These are phyloP conservation scores for Xylaria castorea DNA, from an alignment of 495 filamentous ascomycete genomes.

Conservation along the genomic window DNA sequence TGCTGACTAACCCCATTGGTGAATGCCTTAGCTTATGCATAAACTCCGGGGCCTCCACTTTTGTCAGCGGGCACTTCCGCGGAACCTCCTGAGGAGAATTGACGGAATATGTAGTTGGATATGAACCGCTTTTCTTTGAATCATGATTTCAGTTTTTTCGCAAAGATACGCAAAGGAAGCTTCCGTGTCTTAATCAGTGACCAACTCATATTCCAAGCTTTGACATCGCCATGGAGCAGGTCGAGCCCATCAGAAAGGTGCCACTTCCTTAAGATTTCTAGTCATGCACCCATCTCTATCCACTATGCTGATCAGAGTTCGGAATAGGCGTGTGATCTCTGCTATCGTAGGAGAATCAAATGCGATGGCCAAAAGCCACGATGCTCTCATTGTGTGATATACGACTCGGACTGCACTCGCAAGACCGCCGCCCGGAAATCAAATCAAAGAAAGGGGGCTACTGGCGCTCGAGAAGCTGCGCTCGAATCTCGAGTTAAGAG, in stretches of 20 bases:
- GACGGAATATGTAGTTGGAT: background rate
- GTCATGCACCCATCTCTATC: background rate
- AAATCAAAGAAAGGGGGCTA: background rate
- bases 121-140: background rate
- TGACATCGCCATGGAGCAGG: background rate
- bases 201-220: background rate
- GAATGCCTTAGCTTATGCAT: background rate
- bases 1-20: background rate
- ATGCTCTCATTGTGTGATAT: conserved; percentile 28
- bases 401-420: conserved; percentile 28
- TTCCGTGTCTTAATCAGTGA: background rate
- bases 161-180: background rate
- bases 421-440: conserved; percentile 3
- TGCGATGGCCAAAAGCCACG: conserved; percentile 28
- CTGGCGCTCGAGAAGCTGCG: background rate
- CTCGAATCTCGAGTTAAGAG: conserved; percentile 15
- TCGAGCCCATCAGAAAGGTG: conserved; percentile 14
- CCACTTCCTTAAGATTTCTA: background rate
- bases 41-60: background rate
- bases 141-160: background rate
- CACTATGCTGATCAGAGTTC: background rate
- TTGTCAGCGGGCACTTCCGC: conserved; percentile 20
- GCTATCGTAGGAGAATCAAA: conserved; percentile 28
- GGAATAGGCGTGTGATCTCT: conserved; percentile 28
- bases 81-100: background rate